Conservation (phyloP, 768 basidiomycete genomes). For the Mrakia frigida region DNA sequence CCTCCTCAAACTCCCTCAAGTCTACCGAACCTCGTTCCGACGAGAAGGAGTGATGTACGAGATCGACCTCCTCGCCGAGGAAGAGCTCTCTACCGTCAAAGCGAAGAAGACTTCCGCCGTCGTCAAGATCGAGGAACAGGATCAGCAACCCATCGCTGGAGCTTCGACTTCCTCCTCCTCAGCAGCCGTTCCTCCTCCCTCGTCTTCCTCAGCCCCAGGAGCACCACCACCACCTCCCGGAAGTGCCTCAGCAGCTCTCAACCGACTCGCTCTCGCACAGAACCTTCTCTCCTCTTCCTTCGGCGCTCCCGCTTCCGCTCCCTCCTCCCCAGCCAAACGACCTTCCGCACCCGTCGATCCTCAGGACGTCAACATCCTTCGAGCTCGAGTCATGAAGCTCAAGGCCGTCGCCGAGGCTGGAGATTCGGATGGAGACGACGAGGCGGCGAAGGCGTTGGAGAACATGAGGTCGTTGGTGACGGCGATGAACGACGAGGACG, state of each 20-base stretch:
- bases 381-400: slow-evolving; percentile 84
- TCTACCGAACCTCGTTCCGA: slow-evolving; percentile 83
- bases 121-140: slow-evolving; percentile 39
- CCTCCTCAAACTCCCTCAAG: slow-evolving; percentile 69
- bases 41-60: slow-evolving; percentile 96
- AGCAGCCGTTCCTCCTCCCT: not conserved
- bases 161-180: slow-evolving; percentile 28
- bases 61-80: slow-evolving; percentile 68
- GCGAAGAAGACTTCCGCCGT: slow-evolving; percentile 27
- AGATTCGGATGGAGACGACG: slow-evolving; percentile 56
- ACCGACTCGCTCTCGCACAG: slow-evolving; percentile 1
- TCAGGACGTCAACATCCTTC: slow-evolving; percentile 83
- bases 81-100: slow-evolving; percentile 52
- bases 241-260: not conserved
- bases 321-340: slow-evolving; percentile 58
- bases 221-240: slow-evolving; percentile 18
- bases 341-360: slow-evolving; percentile 65
- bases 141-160: slow-evolving; percentile 15
- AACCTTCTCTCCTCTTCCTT: not conserved
- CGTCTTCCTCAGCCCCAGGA: slow-evolving; percentile 25
- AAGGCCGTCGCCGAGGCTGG: slow-evolving; percentile 51
- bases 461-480: slow-evolving; percentile 59
- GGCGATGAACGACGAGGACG: slow-evolving; percentile 54
- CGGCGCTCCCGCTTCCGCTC: slow-evolving; percentile 37
- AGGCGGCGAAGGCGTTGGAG: slow-evolving; percentile 55